These are phyloP conservation scores for Lactarius tabidus DNA, from an alignment of 768 basidiomycete genomes.

Conservation along the genomic window DNA sequence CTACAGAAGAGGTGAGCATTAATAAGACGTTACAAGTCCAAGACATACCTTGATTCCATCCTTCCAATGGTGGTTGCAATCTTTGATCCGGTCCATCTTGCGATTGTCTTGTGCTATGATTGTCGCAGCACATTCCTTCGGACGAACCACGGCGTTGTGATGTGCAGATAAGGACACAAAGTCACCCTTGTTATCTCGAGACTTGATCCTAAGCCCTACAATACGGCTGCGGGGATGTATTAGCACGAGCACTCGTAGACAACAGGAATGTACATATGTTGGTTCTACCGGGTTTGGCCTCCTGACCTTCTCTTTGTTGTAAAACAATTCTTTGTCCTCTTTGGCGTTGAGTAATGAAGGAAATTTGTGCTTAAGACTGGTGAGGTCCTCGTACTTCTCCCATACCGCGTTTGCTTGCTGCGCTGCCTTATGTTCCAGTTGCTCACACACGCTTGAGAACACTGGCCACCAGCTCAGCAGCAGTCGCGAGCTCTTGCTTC, in stretches of 20 bases:
- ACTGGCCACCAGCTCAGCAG: constrained; percentile 66
- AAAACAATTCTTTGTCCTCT: constrained; percentile 62
- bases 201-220: constrained; percentile 49
- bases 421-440: constrained; percentile 62
- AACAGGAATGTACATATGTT: too few species aligned
- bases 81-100: constrained; percentile 55
- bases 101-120: constrained; percentile 62
- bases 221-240: constrained; percentile 37
- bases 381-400: constrained; percentile 71
- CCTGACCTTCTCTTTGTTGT: constrained; percentile 69
- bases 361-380: constrained; percentile 75
- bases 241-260: neutral
- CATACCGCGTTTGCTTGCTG: constrained; percentile 62
- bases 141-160: constrained; percentile 50
- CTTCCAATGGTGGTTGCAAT: too few species aligned
- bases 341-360: constrained; percentile 55
- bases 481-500: constrained; percentile 66
- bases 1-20: constrained; percentile 35
- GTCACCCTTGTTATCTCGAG: too few species aligned
- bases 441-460: constrained; percentile 75
- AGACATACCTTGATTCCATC: constrained; percentile 65
- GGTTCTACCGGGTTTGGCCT: constrained; percentile 44
- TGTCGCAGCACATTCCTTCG: constrained; percentile 58
- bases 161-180: constrained; percentile 39
- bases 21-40: neutral